Evolutionary conservation across 2,329 filamentous ascomycete species (phyloP).

Genomic region (Fusarium burgessii): DNA sequence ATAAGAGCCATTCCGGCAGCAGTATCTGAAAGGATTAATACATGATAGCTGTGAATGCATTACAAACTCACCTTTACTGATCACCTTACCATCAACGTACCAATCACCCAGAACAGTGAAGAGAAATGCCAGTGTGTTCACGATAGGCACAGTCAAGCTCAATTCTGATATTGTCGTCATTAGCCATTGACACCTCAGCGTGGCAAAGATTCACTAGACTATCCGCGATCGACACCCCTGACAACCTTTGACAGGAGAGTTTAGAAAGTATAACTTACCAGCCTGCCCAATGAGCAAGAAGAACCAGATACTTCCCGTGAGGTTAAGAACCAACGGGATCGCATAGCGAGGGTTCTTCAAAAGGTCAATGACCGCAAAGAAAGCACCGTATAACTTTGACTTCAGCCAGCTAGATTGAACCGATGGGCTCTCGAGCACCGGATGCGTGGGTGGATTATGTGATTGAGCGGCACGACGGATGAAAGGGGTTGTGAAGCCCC

Average conservation of each 20-base stretch:
- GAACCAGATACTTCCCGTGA: slow-evolving; percentile 97
- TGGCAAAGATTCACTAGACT: slow-evolving; percentile 27
- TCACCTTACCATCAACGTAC: slow-evolving; percentile 93
- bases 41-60: neutral
- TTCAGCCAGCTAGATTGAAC: slow-evolving; percentile 71
- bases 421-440: slow-evolving; percentile 63
- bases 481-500: slow-evolving; percentile 93
- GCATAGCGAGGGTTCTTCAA: slow-evolving; percentile 86
- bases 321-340: slow-evolving; percentile 84
- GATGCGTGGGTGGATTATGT: slow-evolving; percentile 73
- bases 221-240: slow-evolving; percentile 30
- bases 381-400: slow-evolving; percentile 70
- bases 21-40: slow-evolving; percentile 68
- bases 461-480: slow-evolving; percentile 86
- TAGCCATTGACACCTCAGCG: slow-evolving; percentile 14
- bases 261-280: slow-evolving; percentile 65
- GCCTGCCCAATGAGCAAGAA: slow-evolving; percentile 93
- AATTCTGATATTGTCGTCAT: slow-evolving; percentile 69
- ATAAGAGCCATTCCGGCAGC: slow-evolving; percentile 86
- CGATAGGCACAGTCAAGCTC: slow-evolving; percentile 93
- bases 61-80: slow-evolving; percentile 75
- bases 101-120: slow-evolving; percentile 96
- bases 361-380: slow-evolving; percentile 82
- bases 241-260: slow-evolving; percentile 13
- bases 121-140: slow-evolving; percentile 93